phyloP scores from a whole-genome alignment of 768 basidiomycete species.

The Collybiopsis luxurians region DNA sequence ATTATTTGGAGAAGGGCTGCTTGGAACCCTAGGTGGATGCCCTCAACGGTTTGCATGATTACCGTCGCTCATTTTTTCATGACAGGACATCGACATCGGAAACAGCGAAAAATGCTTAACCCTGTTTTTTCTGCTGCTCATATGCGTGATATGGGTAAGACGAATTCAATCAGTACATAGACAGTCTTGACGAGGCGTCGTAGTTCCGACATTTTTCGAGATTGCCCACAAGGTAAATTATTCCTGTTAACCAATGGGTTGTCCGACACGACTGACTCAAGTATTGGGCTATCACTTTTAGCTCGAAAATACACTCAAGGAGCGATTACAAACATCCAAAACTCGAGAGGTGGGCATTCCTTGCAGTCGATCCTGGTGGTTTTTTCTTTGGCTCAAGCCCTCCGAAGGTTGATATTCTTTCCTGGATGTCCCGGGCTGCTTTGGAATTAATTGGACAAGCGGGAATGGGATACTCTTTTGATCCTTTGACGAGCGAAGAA shows the following conservation, averaged over 20 bases:
- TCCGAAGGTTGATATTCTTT: conserved; percentile 2
- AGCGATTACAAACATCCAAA: neutral
- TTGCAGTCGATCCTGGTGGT: conserved; percentile 19
- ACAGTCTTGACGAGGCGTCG: neutral
- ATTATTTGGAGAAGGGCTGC: neutral
- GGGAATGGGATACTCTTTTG: conserved; percentile 4
- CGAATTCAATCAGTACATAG: neutral
- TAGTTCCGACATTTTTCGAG: neutral
- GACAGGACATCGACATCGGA: conserved; percentile 21
- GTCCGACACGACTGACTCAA: no score
- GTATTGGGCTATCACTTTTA: neutral
- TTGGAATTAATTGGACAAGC: conserved; percentile 3
- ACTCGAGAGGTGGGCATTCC: neutral
- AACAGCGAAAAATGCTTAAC: conserved; percentile 33
- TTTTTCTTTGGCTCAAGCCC: no score
- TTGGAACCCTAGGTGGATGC: neutral
- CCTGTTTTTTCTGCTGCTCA: conserved; percentile 31
- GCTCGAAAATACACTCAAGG: neutral
- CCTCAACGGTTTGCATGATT: neutral
- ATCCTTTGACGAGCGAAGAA: conserved; percentile 1
- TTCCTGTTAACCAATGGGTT: no score
- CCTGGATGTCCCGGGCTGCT: conserved; percentile 3
- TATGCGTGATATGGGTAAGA: conserved; percentile 29
- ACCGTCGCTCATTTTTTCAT: neutral
- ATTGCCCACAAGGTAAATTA: conserved; percentile 1